phyloP scores from a whole-genome alignment of 2,329 filamentous ascomycete species.

The Cladosporium sp. region DNA sequence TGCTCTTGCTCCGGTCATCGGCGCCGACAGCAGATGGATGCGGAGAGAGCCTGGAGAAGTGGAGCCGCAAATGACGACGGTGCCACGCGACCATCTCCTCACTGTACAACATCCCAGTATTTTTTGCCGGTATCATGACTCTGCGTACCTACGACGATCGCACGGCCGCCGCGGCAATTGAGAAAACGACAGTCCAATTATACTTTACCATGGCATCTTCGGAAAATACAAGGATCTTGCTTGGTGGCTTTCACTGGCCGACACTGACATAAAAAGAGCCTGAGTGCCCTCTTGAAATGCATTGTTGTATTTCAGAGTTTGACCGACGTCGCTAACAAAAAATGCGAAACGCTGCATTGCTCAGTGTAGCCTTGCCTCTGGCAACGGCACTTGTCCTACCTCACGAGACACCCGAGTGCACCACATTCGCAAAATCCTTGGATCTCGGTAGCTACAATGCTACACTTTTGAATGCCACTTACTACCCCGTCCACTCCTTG shows the following conservation, averaged over 20 bases:
- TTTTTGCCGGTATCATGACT: not conserved
- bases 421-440: constrained; percentile 9
- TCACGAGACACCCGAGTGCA: constrained; percentile 8
- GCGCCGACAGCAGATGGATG: constrained; percentile 4
- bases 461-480: constrained; percentile 25
- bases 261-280: not conserved
- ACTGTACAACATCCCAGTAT: not conserved
- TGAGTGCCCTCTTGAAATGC: not conserved
- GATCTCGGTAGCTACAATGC: constrained; percentile 21
- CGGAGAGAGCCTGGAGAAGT: constrained; percentile 9
- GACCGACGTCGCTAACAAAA: not conserved
- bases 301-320: not conserved
- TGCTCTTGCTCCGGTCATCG: constrained; percentile 1
- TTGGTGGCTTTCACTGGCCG: not conserved
- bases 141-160: not conserved
- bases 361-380: not conserved
- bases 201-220: not conserved
- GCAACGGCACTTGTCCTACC: constrained; percentile 7
- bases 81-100: constrained; percentile 5
- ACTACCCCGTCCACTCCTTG: constrained; percentile 21
- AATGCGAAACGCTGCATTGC: not conserved
- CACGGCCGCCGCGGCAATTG: not conserved
- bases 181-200: not conserved
- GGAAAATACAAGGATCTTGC: not conserved
- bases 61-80: not conserved